Base-by-base conservation (phyloP, 1,139 yeast genomes). In the Lodderomyces pseudojiufengensis region DNA sequence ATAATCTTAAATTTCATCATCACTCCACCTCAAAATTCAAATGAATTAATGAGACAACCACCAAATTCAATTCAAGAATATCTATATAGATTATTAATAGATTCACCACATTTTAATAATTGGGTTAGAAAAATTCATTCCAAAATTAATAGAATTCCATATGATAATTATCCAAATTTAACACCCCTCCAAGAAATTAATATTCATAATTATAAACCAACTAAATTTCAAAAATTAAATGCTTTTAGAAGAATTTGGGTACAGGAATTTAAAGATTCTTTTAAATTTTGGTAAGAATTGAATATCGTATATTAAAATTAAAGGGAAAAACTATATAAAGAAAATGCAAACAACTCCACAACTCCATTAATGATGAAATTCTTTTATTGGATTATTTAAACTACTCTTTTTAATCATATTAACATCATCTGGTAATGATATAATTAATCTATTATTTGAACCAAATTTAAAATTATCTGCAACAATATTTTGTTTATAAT, bases 381-480 rank as follows among this genome's bases (percentile, higher is more conserved):
- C 41, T 25, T 38, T 38, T 71, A 42, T 70, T 5, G 88, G 83
- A 41, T 65, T 67, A 41, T 70, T 67, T 60, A 87, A 78, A 7
- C 76, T 70, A 33, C 65, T 65, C 48, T 76, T 76, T 41, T 72
- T 76, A 10, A 74, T 78, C 73, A 82, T 67, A 2, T 81, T 73
- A 18, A 84, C 90, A 53, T 84, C 90, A 54, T 84, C 76, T 40
- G 78, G 77, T 43, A 79, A 62, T 2, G 92, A 82, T 36, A 85
- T 71, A 42, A 85, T 76, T 37, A 86, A 84, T 37, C 81, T 78
- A 50, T 76, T 72, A 47, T 78, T 81, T 12, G 86, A 73, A 18
- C 87, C 87, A 54, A 77, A 85, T 52, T 75, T 75, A 70, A 86
- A 87, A 51, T 83, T 81, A 50, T 86, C 92, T 33, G 86, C 87